phyloP scores from a whole-genome alignment of 2,329 filamentous ascomycete species.

The Mycosphaerella sp. region DNA sequence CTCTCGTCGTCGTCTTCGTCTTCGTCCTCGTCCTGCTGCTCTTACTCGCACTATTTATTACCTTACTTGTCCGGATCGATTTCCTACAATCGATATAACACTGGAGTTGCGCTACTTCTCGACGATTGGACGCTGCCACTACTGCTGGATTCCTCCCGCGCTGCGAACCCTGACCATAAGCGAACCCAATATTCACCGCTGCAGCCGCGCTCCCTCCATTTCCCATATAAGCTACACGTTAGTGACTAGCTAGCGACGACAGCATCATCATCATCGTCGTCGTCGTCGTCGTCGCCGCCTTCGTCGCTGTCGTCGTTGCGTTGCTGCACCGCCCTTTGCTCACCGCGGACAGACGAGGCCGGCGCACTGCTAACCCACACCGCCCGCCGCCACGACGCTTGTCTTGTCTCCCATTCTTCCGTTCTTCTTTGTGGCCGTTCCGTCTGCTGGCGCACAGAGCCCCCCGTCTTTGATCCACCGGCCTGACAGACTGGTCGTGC shows the following conservation, averaged over 20 bases:
- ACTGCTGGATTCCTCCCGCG: slow-evolving; percentile 6
- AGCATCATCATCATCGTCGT: slow-evolving; percentile 3
- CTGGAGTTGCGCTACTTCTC: not conserved
- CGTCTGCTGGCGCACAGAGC: slow-evolving; percentile 8
- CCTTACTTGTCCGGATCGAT: not conserved
- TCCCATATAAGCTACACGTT: slow-evolving; percentile 10
- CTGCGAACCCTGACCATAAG: slow-evolving; percentile 15
- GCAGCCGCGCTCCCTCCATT: slow-evolving; percentile 13
- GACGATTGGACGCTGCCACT: slow-evolving; percentile 5
- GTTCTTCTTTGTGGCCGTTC: slow-evolving; percentile 7
- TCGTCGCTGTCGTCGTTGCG: not conserved
- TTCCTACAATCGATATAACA: not conserved
- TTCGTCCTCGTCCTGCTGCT: not conserved
- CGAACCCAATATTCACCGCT: slow-evolving; percentile 15
- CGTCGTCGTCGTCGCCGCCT: not conserved
- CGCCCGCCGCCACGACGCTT: not conserved
- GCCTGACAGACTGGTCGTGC: slow-evolving; percentile 16
- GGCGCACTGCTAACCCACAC: slow-evolving; percentile 13
- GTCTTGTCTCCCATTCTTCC: not conserved
- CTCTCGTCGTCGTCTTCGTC: not conserved
- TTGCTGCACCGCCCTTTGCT: slow-evolving; percentile 12
- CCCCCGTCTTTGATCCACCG: slow-evolving; percentile 7
- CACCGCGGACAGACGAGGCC: too few species aligned
- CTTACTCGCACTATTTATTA: not conserved
- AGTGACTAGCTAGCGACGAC: not conserved